Evolutionary conservation across 23 red algal species (phyloP).

Genomic region (Cyanidiococcus yangmingshanensis): DNA sequence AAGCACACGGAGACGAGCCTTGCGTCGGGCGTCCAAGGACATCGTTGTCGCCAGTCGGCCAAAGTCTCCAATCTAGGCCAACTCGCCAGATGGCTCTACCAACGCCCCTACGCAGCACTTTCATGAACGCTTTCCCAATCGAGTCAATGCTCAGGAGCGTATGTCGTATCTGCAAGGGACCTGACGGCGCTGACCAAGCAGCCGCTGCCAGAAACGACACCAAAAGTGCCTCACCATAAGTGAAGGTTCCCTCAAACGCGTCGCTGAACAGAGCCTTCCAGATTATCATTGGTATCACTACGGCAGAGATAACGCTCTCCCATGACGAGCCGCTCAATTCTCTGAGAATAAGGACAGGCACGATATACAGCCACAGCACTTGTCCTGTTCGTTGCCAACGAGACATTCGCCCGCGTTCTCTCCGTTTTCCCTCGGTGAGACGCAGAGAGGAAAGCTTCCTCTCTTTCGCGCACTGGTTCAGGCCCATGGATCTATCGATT

Average conservation of each 20-base stretch:
- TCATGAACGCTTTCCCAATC: neutral
- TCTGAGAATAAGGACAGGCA: neutral
- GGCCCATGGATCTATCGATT: too few species aligned
- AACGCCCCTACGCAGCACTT: neutral
- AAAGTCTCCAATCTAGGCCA: neutral
- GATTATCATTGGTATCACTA: neutral
- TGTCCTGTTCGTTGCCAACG: neutral
- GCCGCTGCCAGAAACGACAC: neutral
- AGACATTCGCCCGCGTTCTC: neutral
- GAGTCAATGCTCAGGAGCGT: neutral
- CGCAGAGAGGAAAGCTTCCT: neutral
- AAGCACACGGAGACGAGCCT: neutral
- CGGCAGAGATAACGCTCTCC: neutral
- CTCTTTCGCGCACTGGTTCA: neutral
- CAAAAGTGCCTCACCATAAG: neutral
- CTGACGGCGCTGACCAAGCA: neutral
- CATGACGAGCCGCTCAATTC: neutral
- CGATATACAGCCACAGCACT: neutral
- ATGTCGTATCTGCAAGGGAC: neutral
- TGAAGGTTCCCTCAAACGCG: conserved; percentile 1
- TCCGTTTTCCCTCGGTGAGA: neutral
- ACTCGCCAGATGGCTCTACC: neutral
- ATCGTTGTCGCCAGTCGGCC: too few species aligned
- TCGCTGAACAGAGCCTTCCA: neutral
- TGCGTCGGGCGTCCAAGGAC: too few species aligned